Evolutionary conservation across 768 basidiomycete genomes (phyloP).

Genomic region (Tylopilus balloui): DNA sequence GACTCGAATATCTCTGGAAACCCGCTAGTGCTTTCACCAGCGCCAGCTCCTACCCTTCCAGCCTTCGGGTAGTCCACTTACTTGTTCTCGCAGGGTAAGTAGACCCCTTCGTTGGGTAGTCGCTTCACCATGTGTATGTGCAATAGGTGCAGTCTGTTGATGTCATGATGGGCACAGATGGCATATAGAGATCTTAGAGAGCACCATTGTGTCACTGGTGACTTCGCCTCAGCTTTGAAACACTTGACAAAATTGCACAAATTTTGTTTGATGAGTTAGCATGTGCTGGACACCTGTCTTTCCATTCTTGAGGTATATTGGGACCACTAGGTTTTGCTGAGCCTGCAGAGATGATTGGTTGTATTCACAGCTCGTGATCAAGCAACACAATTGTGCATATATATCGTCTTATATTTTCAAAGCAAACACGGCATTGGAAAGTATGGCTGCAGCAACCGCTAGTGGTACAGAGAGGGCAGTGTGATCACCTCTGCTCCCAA

Average conservation of each 20-base stretch:
- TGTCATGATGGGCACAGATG: conserved; percentile 63
- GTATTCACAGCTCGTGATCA: conserved; percentile 63
- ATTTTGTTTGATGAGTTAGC: conserved; percentile 84
- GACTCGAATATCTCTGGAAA: no score
- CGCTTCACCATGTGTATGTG: no score
- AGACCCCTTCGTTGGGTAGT: no score
- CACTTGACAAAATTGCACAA: conserved; percentile 88
- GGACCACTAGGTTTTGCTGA: neutral
- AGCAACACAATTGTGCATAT: conserved; percentile 82
- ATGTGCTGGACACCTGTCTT: conserved; percentile 91
- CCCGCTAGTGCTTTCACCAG: no score
- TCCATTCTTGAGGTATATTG: conserved; percentile 69
- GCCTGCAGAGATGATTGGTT: neutral
- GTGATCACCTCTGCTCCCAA: conserved; percentile 27
- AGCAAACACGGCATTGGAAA: conserved; percentile 87
- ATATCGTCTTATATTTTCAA: conserved; percentile 93
- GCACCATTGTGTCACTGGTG: conserved; percentile 70
- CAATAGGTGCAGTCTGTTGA: neutral
- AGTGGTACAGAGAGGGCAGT: conserved; percentile 24
- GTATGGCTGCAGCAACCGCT: conserved; percentile 37
- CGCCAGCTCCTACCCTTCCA: no score
- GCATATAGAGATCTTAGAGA: conserved; percentile 84
- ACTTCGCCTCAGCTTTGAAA: conserved; percentile 65
- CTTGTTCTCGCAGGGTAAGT: no score
- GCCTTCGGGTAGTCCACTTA: no score